Base-by-base conservation (phyloP, 192 early-diverging fungal genomes). In the Spizellomyces sp. region DNA sequence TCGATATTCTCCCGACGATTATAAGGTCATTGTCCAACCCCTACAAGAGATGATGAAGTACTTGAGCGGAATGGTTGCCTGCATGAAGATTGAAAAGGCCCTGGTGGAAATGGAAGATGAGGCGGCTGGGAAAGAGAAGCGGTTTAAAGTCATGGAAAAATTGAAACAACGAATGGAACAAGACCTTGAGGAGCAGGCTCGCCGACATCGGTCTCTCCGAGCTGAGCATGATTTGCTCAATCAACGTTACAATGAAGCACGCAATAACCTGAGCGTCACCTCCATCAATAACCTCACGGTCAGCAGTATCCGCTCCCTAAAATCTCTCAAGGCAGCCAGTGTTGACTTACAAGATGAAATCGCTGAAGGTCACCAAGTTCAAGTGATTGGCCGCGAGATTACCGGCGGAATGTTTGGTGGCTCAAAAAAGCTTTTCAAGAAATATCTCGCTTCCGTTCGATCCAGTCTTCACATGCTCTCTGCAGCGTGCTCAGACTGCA, bases 391-490 rank as follows among this genome's bases (percentile, higher is more conserved):
- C 1, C 63, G 71, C 8, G 71, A 74, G 47, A 66, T 74, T 42
- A 60, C 65, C 10, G 64, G 64, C 15, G 71, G 71, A 42, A 65
- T 74, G 71, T 74, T 67, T 50, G 71, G 71, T 46, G 71, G 71
- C n/a, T 67, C 56, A 42, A 66, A 74, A 47, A 19, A 44, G 45
- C 46, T 74, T 9, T 45, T 74, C 12, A 41, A 58, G 14, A 44
- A 60, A 17, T 74, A 60, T 42, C 43, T 89, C 58, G 84, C 83
- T 48, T 69, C 57, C 44, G 80, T 84, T 10, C 66, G 79, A 43
- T 71, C 78, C 8, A 77, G 76, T 52, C 86, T 86, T 61, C 79
- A 80, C 22, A 36, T 47, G 1, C 45, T 74, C n/a, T 17, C 17
- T 36, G 4, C 6, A 12, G 71, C 64, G 43, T 58, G 71, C 65